Base-by-base conservation (phyloP, 1,284 basidiomycete species). In the Vanrija humicola region DNA sequence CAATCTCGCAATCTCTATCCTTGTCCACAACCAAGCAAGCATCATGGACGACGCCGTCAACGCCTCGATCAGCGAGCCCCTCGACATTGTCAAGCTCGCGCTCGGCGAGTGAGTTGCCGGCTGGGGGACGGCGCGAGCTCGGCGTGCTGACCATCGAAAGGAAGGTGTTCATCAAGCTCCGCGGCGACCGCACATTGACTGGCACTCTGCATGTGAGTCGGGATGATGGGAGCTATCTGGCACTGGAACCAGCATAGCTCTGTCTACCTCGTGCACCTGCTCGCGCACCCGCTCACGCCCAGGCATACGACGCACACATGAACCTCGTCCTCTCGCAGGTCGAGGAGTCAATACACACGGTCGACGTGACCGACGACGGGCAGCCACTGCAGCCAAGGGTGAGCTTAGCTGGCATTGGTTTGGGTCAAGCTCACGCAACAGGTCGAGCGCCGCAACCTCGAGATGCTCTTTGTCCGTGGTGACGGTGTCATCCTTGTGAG, bases 251-350 rank as follows among this genome's bases (percentile, higher is more conserved):
- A 39, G n/a, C 39, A 14, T 2, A 42, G 21, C 21, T 23, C 21
- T 23, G 21, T 23, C 21, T 23, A 23, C 5, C 5, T 23, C 21
- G 21, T 23, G 21, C 21, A 23, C 21, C 21, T 5, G 21, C 21
- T 23, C 14, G n/a, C 39, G 5, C 18, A 15, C 34, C 34, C 34
- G 18, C 47, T 48, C 14, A 48, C 47, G 28, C 53, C 21, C 65
- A 97, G 94, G 95, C 96, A 18, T 98, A 98, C 73, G 96, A 99
- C 78, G 94, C 94, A 23, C 96, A 99, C 78, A 98, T 98, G 95
- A 99, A 99, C 77, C 81, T 98, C 68, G 97, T 99, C 60, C 82
- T 98, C 62, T 95, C 89, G 62, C 90, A 97, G 70, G 96, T 98
- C 9, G 94, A 98, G 72, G 96, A 99, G 78, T 90, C 88, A 5